These are phyloP conservation scores for Colletotrichum orchidophilum DNA, from an alignment of 2,329 filamentous ascomycete genomes.

Conservation along the genomic window DNA sequence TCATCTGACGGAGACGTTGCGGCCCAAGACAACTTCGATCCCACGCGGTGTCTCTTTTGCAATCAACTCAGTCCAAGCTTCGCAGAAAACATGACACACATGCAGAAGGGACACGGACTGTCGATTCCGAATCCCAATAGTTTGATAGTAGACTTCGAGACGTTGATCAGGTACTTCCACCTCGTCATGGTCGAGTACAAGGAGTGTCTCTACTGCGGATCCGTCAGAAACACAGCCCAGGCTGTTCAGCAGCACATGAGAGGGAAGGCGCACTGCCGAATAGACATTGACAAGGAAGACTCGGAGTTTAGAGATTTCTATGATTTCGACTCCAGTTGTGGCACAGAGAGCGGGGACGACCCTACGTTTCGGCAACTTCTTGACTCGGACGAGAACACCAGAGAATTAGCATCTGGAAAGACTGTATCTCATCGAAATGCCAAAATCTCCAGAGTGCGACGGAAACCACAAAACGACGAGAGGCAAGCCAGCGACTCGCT, in stretches of 20 bases:
- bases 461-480: not conserved
- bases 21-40: slow-evolving; percentile 35
- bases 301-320: slow-evolving; percentile 53
- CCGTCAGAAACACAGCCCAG: slow-evolving; percentile 50
- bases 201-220: slow-evolving; percentile 61
- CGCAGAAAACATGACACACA: slow-evolving; percentile 53
- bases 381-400: slow-evolving; percentile 38
- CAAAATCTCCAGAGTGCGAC: not conserved
- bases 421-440: slow-evolving; percentile 41
- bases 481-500: not conserved
- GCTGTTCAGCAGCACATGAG: slow-evolving; percentile 62
- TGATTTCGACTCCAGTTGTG: slow-evolving; percentile 34
- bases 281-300: slow-evolving; percentile 46
- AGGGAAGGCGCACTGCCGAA: slow-evolving; percentile 56
- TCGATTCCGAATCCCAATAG: slow-evolving; percentile 48
- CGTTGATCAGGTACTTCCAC: slow-evolving; percentile 57
- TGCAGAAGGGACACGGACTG: slow-evolving; percentile 58
- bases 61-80: slow-evolving; percentile 40
- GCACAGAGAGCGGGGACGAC: not conserved
- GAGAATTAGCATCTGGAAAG: slow-evolving; percentile 47
- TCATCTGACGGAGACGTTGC: not conserved
- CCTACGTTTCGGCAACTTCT: not conserved
- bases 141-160: slow-evolving; percentile 55
- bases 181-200: slow-evolving; percentile 57
- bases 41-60: slow-evolving; percentile 55